Evolutionary conservation across 2,329 filamentous ascomycete species (phyloP).

Genomic region (Ilyonectria sp.): DNA sequence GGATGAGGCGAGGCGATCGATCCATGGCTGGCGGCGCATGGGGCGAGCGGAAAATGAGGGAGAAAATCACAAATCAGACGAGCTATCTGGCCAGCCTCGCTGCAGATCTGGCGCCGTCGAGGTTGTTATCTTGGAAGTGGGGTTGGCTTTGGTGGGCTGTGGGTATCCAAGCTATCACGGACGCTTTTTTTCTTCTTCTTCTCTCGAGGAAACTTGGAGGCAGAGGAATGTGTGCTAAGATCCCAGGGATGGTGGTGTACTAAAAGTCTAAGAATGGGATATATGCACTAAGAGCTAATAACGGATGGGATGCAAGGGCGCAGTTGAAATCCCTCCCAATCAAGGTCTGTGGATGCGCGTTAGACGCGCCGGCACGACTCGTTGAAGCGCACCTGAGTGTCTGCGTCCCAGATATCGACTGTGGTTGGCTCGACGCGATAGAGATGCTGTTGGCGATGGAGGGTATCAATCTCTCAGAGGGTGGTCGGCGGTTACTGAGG

Average conservation of each 20-base stretch:
- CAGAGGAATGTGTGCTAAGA: not conserved
- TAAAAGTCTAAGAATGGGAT: not conserved
- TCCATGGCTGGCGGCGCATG: conserved; percentile 16
- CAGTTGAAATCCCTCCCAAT: conserved; percentile 5
- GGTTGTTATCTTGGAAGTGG: conserved; percentile 35
- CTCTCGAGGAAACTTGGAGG: not conserved
- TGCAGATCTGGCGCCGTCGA: conserved; percentile 17
- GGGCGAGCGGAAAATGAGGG: conserved; percentile 30
- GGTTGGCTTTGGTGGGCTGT: conserved; percentile 29
- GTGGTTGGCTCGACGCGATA: conserved; percentile 23
- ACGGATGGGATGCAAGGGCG: conserved; percentile 28
- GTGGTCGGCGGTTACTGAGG: conserved; percentile 23
- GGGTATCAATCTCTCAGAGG: conserved; percentile 7
- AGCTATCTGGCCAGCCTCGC: conserved; percentile 15
- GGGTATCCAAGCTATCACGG: conserved; percentile 13
- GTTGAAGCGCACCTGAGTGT: conserved; percentile 14
- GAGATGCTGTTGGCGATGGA: conserved; percentile 17
- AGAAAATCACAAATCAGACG: conserved; percentile 28
- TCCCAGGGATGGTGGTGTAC: not conserved
- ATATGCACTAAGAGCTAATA: conserved; percentile 1
- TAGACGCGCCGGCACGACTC: conserved; percentile 24
- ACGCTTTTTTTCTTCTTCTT: conserved; percentile 12
- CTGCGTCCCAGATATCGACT: conserved; percentile 6
- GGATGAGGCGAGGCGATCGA: conserved; percentile 34
- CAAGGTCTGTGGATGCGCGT: conserved; percentile 23